These are phyloP conservation scores for Epichloe brachyelytri DNA, from an alignment of 2,329 filamentous ascomycete genomes.

Conservation along the genomic window DNA sequence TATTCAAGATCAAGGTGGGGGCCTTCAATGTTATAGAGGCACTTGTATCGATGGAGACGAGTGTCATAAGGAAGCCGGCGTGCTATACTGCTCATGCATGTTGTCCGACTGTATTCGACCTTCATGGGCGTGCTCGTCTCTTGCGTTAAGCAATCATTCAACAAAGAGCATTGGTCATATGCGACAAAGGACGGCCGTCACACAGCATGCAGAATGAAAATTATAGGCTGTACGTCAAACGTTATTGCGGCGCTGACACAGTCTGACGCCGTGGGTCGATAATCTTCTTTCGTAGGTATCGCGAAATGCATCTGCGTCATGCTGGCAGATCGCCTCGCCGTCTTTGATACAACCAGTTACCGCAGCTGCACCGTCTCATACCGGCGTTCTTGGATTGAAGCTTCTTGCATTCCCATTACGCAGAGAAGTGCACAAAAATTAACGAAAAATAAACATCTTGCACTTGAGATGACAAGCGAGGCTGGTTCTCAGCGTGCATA, in stretches of 20 bases:
- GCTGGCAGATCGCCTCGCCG: not conserved
- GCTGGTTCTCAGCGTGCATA: not conserved
- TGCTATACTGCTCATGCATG: not conserved
- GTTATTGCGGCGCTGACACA: not conserved
- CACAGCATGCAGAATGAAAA: not conserved
- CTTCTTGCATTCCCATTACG: not conserved
- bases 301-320: not conserved
- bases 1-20: too few relatives aligned
- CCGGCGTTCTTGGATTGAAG: not conserved
- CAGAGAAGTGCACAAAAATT: not conserved
- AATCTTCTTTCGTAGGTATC: not conserved
- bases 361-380: not conserved
- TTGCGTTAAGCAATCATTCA: not conserved
- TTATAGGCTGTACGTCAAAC: not conserved
- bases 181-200: not conserved
- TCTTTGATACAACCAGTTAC: not conserved
- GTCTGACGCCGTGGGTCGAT: not conserved
- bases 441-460: not conserved
- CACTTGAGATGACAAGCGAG: not conserved
- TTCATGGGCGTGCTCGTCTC: not conserved
- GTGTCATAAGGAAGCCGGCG: not conserved
- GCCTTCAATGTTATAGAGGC: not conserved
- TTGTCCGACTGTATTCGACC: not conserved
- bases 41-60: not conserved
- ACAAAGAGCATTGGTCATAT: not conserved